Percentiles rank a stretch among this genome's conserved stretches.
These are phyloP conservation scores for Rhododendron williamsianum DNA, from an alignment of 148 eudicot genomes.

Conservation along the genomic window DNA sequence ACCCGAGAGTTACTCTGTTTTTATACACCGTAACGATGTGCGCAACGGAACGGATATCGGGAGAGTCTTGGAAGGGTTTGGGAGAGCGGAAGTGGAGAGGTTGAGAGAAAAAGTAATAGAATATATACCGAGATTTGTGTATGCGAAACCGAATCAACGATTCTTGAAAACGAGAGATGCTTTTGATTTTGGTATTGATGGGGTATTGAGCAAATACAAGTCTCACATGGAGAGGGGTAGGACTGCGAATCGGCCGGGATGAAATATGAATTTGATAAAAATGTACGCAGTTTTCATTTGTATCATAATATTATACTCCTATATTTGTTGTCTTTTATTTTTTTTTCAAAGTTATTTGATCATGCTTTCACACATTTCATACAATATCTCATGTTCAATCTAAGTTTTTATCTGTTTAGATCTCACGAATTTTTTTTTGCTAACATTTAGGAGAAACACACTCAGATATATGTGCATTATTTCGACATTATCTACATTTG, in stretches of 20 bases:
- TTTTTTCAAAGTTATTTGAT: background rate
- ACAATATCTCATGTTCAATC: too few relatives aligned
- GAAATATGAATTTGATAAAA: background rate
- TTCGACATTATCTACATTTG: background rate
- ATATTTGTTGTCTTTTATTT: too few relatives aligned
- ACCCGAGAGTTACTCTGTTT: constrained; percentile 64
- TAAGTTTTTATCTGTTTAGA: too few relatives aligned
- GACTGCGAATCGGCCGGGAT: background rate
- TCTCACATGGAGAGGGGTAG: background rate
- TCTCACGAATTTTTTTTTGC: too few relatives aligned
- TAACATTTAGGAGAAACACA: too few relatives aligned
- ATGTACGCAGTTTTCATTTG: background rate
- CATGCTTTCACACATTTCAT: background rate
- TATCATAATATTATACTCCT: too few relatives aligned
- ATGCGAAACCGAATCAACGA: background rate
- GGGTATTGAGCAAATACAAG: background rate
- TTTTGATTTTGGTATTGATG: background rate
- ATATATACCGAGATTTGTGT: background rate
- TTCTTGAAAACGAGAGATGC: background rate
- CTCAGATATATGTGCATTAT: too few relatives aligned
- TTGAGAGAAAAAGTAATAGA: background rate
- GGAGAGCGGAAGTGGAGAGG: background rate
- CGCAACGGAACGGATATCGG: background rate
- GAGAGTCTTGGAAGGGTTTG: background rate
- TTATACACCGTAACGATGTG: background rate